Evolutionary conservation across 805 yeast species (phyloP), one percentile per base, ranked within the genome.

Genomic region (Torulaspora franciscae): DNA sequence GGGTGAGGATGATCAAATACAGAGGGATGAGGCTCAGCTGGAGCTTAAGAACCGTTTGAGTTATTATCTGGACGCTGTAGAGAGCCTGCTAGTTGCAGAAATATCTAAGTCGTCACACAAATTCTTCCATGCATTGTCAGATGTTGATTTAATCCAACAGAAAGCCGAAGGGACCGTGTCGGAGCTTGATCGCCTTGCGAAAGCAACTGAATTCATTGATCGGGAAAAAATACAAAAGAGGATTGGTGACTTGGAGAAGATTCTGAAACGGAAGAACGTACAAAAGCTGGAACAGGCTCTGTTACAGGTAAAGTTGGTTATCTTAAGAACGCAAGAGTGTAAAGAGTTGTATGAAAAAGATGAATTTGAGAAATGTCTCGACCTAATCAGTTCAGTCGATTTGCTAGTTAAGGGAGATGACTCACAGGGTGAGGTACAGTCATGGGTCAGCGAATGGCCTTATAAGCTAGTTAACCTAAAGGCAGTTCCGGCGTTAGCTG

Each of bases 41-140:
- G 71, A 79, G 7, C 63, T 90, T 13, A 95, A 84, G 57, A 95
- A 88, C 35, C 81, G 79, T 58, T 68, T 91, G 27, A 85, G 93
- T 3, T 80, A 81, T 65, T 88, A 89, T 58, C 70, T 93, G 44
- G 98, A 93, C 60, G 73, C 80, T 0, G 88, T 91, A 1, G 99
- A 91, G 65, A 72, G 85, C 29, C 82, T 84, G 49, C 67, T 91
- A 33, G 84, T 90, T 14, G 73, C 77, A 32, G 96, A 89, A 63
- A 88, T 93, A 26, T 83, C 95, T 3, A 77, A 78, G 51, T 84
- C 96, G 0, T 86, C 96, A 0, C 79, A 80, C 42, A 81, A 90
- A 6, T 91, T 93, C 59, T 89, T 89, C 65, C 79, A 79, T 41
- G 90, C 96, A 0, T 69, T 95, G 43, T 86, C 81, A 43, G 95